These are phyloP conservation scores for Podospora sp. DNA, from an alignment of 495 filamentous ascomycete genomes.

Conservation along the genomic window DNA sequence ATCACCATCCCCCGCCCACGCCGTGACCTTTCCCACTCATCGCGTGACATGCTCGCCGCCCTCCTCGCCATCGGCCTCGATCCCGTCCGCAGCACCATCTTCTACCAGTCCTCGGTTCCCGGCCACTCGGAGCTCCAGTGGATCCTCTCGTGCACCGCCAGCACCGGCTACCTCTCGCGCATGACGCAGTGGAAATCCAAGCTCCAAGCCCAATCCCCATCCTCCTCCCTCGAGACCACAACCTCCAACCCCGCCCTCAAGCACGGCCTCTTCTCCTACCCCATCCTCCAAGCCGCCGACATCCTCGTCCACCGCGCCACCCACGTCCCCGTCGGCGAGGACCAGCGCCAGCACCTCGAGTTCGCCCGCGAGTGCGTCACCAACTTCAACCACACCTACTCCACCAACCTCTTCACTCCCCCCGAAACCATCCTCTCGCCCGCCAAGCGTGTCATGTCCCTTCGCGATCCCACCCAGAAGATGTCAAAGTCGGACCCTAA, in stretches of 20 bases:
- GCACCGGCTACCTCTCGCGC: conserved; percentile 82
- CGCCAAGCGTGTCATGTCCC: conserved; percentile 84
- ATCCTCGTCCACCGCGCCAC: conserved; percentile 87
- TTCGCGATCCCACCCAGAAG: conserved; percentile 72
- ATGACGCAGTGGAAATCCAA: conserved; percentile 99
- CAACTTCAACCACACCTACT: conserved; percentile 79
- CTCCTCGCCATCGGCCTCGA: conserved; percentile 83
- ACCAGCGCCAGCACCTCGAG: conserved; percentile 92
- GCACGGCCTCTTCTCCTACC: conserved; percentile 94
- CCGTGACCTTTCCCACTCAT: conserved; percentile 63
- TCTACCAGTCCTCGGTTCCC: conserved; percentile 77
- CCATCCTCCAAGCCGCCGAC: conserved; percentile 93
- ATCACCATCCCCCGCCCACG: conserved; percentile 71
- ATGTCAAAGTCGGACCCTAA: conserved; percentile 90
- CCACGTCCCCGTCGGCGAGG: conserved; percentile 93
- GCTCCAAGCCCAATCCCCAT: background rate
- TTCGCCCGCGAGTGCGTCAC: conserved; percentile 81
- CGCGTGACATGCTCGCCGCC: conserved; percentile 73
- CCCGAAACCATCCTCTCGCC: conserved; percentile 76
- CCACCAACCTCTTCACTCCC: conserved; percentile 56
- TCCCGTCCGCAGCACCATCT: conserved; percentile 74
- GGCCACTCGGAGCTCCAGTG: conserved; percentile 90
- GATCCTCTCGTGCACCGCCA: conserved; percentile 89
- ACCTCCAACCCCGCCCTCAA: conserved; percentile 63
- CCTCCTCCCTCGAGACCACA: conserved; percentile 16